A percentile compares a stretch with the other conserved stretches of the same genome.
Conservation (phyloP, 495 filamentous ascomycete species). For the Aspergillus nanangensis region DNA sequence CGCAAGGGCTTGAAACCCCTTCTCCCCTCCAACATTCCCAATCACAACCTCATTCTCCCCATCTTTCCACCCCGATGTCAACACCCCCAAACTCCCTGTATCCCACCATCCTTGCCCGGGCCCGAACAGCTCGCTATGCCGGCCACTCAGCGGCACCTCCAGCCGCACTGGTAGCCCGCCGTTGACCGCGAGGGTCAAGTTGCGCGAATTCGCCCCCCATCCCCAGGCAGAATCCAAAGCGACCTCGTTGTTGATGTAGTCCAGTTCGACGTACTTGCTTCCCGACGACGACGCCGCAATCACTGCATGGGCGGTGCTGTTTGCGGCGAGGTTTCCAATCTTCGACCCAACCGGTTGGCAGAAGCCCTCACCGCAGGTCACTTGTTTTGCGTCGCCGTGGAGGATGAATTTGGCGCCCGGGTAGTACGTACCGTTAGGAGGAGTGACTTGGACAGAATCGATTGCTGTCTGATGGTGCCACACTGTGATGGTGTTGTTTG, state of each 20-base stretch:
- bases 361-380: constrained; percentile 23
- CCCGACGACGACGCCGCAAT: constrained; percentile 21
- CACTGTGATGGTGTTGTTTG: constrained; percentile 18
- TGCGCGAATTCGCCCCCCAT: constrained; percentile 39
- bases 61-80: constrained; percentile 38
- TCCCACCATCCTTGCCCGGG: constrained; percentile 45
- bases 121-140: constrained; percentile 41
- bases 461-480: constrained; percentile 19
- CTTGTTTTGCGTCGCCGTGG: constrained; percentile 22
- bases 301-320: constrained; percentile 18
- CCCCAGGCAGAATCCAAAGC: constrained; percentile 39
- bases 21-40: constrained; percentile 29
- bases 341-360: constrained; percentile 40
- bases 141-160: constrained; percentile 44
- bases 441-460: constrained; percentile 20
- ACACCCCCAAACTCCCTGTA: constrained; percentile 36
- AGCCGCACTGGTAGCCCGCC: constrained; percentile 32
- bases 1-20: constrained; percentile 26
- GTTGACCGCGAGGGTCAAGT: constrained; percentile 44
- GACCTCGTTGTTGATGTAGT: constrained; percentile 50
- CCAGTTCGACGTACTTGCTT: constrained; percentile 38
- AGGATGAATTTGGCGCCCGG: constrained; percentile 31
- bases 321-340: constrained; percentile 26
- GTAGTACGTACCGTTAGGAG: constrained; percentile 32
- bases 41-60: constrained; percentile 36